These are phyloP conservation scores for bread wheat (Triticum aestivum) DNA, from an alignment of 176 grass and related monocot genomes.

Conservation along the genomic window IWGSC_CS_RefSeq_v2.1 NC_057805.1:84664233-84664732, in stretches of 20 bases:
- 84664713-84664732: slow-evolving; percentile 60
- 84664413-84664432: slow-evolving; percentile 87
- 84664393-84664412: slow-evolving; percentile 71
- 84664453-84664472: slow-evolving; percentile 66
- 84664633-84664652: slow-evolving; percentile 77
- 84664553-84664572: slow-evolving; percentile 90
- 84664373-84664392: slow-evolving; percentile 87
- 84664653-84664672: slow-evolving; percentile 88
- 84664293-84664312: slow-evolving; percentile 13
- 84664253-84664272: background rate
- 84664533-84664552: slow-evolving; percentile 92
- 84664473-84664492: slow-evolving; percentile 65
- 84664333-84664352: slow-evolving; percentile 51
- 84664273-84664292: background rate
- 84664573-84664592: slow-evolving; percentile 95
- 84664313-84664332: background rate
- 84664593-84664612: slow-evolving; percentile 99
- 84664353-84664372: slow-evolving; percentile 90
- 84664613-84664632: slow-evolving; percentile 89
- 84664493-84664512: slow-evolving; percentile 92
- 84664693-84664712: slow-evolving; percentile 77
- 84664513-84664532: slow-evolving; percentile 97
- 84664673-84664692: slow-evolving; percentile 99
- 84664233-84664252: background rate
- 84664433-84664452: slow-evolving; percentile 68